Evolutionary conservation across 495 filamentous ascomycete genomes (phyloP).

Genomic region (Lasiosphaeris hirsuta): DNA sequence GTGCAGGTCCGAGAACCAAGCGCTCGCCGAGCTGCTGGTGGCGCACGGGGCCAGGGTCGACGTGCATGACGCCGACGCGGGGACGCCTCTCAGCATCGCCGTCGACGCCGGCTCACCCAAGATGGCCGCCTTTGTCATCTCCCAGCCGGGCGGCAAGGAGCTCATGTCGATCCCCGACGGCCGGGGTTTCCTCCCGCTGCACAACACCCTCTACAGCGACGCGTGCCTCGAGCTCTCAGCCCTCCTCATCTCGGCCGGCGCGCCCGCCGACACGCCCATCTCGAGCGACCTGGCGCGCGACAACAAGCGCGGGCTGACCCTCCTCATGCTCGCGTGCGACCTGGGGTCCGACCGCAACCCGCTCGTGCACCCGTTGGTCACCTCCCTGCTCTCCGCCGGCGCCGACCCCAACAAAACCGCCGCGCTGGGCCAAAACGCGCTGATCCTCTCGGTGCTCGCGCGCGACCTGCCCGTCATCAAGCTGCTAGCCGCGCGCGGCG

Average conservation of each 20-base stretch:
- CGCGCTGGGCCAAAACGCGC: constrained; percentile 1
- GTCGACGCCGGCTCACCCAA: neutral
- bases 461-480: constrained; percentile 6
- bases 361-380: neutral
- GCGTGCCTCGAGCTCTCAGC: neutral
- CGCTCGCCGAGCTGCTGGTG: constrained; percentile 17
- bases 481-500: constrained; percentile 11
- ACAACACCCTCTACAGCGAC: neutral
- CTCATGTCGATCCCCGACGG: neutral
- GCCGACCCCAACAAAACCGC: constrained; percentile 6
- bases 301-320: neutral
- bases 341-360: neutral
- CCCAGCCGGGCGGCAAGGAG: neutral
- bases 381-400: constrained; percentile 11
- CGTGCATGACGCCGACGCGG: constrained; percentile 1
- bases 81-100: neutral
- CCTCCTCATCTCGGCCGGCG: neutral
- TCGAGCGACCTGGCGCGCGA: neutral
- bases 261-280: neutral
- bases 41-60: constrained; percentile 21
- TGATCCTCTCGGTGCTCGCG: constrained; percentile 7
- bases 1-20: constrained; percentile 6
- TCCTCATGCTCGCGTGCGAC: constrained; percentile 1
- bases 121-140: constrained; percentile 1
- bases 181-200: neutral